Conservation (phyloP, 2,329 filamentous ascomycete genomes). For the Penicillium sp. region DNA sequence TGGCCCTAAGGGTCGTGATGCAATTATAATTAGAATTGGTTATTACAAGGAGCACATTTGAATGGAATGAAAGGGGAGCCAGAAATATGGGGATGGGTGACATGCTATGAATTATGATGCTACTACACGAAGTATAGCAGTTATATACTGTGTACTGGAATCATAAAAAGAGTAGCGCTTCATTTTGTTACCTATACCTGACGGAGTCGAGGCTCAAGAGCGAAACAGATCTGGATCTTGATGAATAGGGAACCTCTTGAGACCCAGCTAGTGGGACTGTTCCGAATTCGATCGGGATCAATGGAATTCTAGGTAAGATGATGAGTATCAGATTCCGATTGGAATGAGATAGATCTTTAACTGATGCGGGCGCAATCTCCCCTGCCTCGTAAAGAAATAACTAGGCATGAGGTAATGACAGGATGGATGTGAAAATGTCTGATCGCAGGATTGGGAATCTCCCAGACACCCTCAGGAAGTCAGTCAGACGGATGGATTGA, state of each 20-base stretch:
- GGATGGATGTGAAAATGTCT: not conserved
- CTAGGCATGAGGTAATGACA: not conserved
- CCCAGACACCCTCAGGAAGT: not conserved
- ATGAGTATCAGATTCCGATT: not conserved
- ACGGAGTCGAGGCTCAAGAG: too few species aligned
- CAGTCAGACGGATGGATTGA: not conserved
- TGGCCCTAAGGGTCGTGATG: not conserved
- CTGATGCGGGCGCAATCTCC: not conserved
- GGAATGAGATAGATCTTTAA: not conserved
- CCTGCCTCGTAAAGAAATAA: not conserved
- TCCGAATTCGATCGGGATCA: too few species aligned
- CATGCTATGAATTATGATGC: not conserved
- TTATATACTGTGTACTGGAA: not conserved
- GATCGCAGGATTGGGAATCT: not conserved
- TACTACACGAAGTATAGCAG: not conserved
- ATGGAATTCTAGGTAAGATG: not conserved
- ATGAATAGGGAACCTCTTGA: too few species aligned
- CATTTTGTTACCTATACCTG: too few species aligned
- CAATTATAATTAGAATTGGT: constrained; percentile 13
- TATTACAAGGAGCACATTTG: not conserved
- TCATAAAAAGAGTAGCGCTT: too few species aligned
- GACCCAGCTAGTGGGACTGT: not conserved
- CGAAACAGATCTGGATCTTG: too few species aligned
- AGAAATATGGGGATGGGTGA: not conserved
- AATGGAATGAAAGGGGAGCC: not conserved